Percentiles rank a stretch among this genome's conserved stretches.
Evolutionary conservation across 257 asterid genomes (phyloP).

Genomic region (Lithospermum erythrorhizon): DNA sequence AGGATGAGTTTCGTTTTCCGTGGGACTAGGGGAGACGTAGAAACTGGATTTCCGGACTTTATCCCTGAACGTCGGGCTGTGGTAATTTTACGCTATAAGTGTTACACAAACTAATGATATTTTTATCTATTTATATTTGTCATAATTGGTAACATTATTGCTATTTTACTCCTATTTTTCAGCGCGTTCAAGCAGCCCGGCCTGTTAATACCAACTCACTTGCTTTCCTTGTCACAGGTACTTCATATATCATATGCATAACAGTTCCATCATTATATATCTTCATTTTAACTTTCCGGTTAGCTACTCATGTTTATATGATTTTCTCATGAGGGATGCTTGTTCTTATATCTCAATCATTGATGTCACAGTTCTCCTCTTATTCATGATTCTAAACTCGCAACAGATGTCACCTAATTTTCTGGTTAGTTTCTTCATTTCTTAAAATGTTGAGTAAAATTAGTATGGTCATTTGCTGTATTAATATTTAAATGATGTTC

Average conservation of each 20-base stretch:
- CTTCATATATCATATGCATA: background rate
- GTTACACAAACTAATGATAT: slow-evolving; percentile 4
- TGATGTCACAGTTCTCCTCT: slow-evolving; percentile 68
- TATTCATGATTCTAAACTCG: slow-evolving; percentile 95
- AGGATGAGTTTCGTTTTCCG: slow-evolving; percentile 94
- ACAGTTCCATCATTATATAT: background rate
- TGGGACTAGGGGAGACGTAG: slow-evolving; percentile 87
- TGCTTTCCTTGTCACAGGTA: slow-evolving; percentile 93
- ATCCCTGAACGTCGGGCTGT: slow-evolving; percentile 82
- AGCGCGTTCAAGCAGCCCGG: slow-evolving; percentile 89
- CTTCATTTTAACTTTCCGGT: background rate
- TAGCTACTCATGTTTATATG: background rate
- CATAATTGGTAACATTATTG: background rate
- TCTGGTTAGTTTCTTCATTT: slow-evolving; percentile 57
- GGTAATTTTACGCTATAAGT: slow-evolving; percentile 29
- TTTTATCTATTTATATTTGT: background rate
- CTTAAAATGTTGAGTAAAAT: background rate
- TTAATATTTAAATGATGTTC: background rate
- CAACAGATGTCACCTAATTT: slow-evolving; percentile 97
- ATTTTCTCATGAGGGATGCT: background rate
- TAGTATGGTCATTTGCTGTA: background rate
- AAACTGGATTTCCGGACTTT: slow-evolving; percentile 81
- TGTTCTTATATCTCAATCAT: slow-evolving; percentile 1
- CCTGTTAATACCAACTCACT: slow-evolving; percentile 90
- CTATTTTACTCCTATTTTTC: slow-evolving; percentile 5